Conservation (phyloP, 768 basidiomycete genomes). For the Kwoniella botswanensis region DNA sequence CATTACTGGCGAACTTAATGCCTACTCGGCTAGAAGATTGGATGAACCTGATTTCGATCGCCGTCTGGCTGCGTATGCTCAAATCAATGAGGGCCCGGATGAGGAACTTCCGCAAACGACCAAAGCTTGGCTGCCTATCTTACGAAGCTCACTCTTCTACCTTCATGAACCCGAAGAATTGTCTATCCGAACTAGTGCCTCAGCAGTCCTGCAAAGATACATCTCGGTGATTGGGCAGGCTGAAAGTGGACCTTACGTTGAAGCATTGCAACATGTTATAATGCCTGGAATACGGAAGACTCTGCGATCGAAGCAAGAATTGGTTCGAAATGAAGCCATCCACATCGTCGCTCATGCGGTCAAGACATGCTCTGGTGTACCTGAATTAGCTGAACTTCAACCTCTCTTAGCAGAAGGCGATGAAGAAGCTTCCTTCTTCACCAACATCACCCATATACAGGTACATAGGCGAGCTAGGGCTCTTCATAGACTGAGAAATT, state of each 20-base stretch:
- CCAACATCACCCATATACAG: slow-evolving; percentile 93
- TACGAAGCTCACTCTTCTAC: slow-evolving; percentile 82
- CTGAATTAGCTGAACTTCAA: slow-evolving; percentile 75
- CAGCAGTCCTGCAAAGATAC: slow-evolving; percentile 76
- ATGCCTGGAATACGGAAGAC: slow-evolving; percentile 80
- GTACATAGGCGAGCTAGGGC: slow-evolving; percentile 86
- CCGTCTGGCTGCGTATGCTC: slow-evolving; percentile 74
- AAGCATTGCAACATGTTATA: slow-evolving; percentile 67
- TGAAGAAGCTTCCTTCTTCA: slow-evolving; percentile 94
- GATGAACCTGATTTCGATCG: slow-evolving; percentile 94
- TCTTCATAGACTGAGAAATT: slow-evolving; percentile 78
- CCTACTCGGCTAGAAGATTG: slow-evolving; percentile 78
- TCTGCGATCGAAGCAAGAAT: slow-evolving; percentile 77
- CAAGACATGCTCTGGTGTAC: slow-evolving; percentile 66
- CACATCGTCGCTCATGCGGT: slow-evolving; percentile 78
- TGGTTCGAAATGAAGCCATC: slow-evolving; percentile 83
- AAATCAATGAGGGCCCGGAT: slow-evolving; percentile 67
- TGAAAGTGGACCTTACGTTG: slow-evolving; percentile 56
- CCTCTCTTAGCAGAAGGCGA: slow-evolving; percentile 83
- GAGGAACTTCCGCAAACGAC: slow-evolving; percentile 60
- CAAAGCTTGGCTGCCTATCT: slow-evolving; percentile 76
- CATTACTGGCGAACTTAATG: slow-evolving; percentile 73
- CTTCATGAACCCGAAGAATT: slow-evolving; percentile 89
- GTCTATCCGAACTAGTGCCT: slow-evolving; percentile 79
- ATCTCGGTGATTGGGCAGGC: slow-evolving; percentile 62